Evolutionary conservation across 768 basidiomycete genomes (phyloP), one percentile per base, ranked within the genome.

Genomic region (Daedaleopsis nitida): DNA sequence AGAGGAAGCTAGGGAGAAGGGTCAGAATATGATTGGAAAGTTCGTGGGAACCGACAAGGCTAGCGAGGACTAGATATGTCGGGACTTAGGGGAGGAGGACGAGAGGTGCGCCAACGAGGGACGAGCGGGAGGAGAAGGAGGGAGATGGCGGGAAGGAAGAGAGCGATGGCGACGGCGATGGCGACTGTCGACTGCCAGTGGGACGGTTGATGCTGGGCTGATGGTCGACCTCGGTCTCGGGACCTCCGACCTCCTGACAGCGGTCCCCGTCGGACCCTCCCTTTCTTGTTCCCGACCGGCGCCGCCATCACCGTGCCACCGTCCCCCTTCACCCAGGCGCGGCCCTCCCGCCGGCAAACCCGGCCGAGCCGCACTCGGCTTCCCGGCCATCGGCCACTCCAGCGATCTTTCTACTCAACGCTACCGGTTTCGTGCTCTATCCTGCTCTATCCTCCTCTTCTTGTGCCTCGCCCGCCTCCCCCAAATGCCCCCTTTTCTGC

Each of bases 11-110:
- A 27, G 17, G 23, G 57, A 52, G 57, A 60, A 55, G 65, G 43
- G 64, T 55, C 58, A 55, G 59, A 60, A 56, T 57, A 57, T 67
- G 66, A 63, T 67, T 61, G 59, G 54, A 63, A 60, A 48, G 19
- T 55, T 60, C 63, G 63, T 65, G 67, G 57, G 67, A 68, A 64
- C 50, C 63, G 59, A 54, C 35, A 57, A 51, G 56, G 57, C 56
- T 45, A 32, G 53, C 42, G 50, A 42, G 53, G 52, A 56, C 56
- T 58, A 52, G 45, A 58, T 49, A 51, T 37, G 47, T 24, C 23
- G 42, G 51, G 37, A 16, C 42, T 17, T 32, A 53, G 61, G 37
- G 52, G 43, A 35, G 34, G 55, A 27, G 32, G 55, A 52, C 23
- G 58, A 45, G 43, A 16, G 16, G 16, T 32, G 27, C 17, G 39